Evolutionary conservation across 768 basidiomycete genomes (phyloP).

Genomic region (Artomyces pyxidatus): DNA sequence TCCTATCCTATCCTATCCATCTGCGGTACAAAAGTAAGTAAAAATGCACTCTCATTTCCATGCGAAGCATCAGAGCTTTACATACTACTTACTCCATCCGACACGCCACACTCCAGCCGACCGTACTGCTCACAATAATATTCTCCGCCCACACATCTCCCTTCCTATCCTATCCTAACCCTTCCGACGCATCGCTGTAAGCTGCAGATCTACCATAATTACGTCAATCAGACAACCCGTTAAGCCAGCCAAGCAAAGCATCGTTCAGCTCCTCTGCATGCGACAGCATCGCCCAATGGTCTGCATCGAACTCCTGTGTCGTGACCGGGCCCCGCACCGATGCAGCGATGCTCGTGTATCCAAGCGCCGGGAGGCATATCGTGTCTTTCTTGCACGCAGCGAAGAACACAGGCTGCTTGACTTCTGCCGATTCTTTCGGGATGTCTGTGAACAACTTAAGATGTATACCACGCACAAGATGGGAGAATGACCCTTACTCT

Average conservation of each 20-base stretch:
- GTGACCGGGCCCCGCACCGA: conserved; percentile 23
- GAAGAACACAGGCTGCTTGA: conserved; percentile 32
- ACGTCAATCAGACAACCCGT: no score
- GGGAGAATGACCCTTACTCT: conserved; percentile 19
- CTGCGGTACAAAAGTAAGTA: no score
- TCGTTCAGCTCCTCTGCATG: conserved; percentile 27
- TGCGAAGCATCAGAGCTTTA: no score
- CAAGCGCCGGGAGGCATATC: conserved; percentile 23
- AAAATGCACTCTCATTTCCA: no score
- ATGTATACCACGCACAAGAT: not conserved
- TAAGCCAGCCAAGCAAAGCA: conserved; percentile 27
- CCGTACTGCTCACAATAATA: no score
- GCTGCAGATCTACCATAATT: not conserved
- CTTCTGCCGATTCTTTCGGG: conserved; percentile 15
- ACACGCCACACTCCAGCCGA: no score
- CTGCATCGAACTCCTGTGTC: conserved; percentile 26
- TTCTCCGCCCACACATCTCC: no score
- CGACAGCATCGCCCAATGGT: conserved; percentile 33
- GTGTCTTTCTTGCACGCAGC: conserved; percentile 28
- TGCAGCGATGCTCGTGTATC: conserved; percentile 19
- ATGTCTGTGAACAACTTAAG: not conserved
- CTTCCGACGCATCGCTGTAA: no score
- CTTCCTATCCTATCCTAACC: not conserved
- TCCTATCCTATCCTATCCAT: no score
- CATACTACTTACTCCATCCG: no score